Percentiles rank a stretch among this genome's conserved stretches.
These are phyloP conservation scores for Cubamyces lactineus DNA, from an alignment of 768 basidiomycete species.

Conservation along the genomic window DNA sequence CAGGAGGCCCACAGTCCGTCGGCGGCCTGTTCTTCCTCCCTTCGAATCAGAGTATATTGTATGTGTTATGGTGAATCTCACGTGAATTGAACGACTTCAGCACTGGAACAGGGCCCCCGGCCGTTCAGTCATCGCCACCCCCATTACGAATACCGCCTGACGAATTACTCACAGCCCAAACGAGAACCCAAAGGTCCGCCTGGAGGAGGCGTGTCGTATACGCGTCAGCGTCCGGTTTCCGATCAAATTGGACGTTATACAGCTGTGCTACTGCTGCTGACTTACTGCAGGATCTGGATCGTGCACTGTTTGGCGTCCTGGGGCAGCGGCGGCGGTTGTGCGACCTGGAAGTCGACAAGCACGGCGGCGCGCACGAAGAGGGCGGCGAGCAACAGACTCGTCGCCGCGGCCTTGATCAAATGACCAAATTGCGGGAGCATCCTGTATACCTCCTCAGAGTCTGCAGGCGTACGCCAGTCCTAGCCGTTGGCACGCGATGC, in stretches of 20 bases:
- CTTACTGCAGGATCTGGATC: conserved; percentile 63
- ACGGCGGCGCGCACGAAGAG: conserved; percentile 16
- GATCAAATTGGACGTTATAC: background rate
- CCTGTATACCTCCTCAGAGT: too few relatives aligned
- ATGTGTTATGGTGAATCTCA: conserved; percentile 35
- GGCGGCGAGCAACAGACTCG: conserved; percentile 3
- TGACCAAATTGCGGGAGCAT: background rate
- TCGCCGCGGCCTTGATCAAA: background rate
- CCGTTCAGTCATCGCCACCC: background rate
- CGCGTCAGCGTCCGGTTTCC: background rate
- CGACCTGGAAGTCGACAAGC: conserved; percentile 69
- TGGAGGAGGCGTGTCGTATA: conserved; percentile 29
- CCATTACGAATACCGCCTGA: background rate
- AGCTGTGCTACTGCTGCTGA: conserved; percentile 11
- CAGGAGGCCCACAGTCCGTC: conserved; percentile 66
- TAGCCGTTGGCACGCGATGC: background rate
- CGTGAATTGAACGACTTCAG: conserved; percentile 67
- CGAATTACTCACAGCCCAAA: conserved; percentile 57
- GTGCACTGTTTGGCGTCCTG: conserved; percentile 63
- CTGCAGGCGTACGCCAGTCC: background rate
- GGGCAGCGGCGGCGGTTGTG: conserved; percentile 74
- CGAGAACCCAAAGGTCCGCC: conserved; percentile 74
- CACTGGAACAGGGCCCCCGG: conserved; percentile 38
- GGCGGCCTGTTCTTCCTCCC: conserved; percentile 56
- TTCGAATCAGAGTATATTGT: background rate